phyloP scores from a whole-genome alignment of 2,329 filamentous ascomycete genomes.

The Nigrograna mackinnonii region DNA sequence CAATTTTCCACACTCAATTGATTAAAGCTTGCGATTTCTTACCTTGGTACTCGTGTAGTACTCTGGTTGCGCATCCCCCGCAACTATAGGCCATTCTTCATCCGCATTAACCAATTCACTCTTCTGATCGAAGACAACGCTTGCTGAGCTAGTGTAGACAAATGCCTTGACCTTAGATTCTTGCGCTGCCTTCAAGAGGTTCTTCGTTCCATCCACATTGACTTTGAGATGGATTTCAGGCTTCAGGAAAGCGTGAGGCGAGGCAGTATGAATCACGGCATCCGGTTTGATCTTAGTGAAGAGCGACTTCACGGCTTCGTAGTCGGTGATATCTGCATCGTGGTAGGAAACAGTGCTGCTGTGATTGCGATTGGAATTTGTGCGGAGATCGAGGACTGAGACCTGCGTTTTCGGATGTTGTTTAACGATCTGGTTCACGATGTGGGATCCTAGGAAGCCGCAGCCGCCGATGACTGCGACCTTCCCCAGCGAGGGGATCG shows the following conservation, averaged over 20 bases:
- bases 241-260: conserved; percentile 44
- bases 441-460: conserved; percentile 56
- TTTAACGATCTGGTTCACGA: conserved; percentile 50
- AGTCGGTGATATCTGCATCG: conserved; percentile 54
- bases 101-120: conserved; percentile 54
- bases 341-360: conserved; percentile 51
- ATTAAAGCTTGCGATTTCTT: too few relatives aligned
- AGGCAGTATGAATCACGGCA: conserved; percentile 54
- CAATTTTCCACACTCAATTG: too few relatives aligned
- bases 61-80: conserved; percentile 51
- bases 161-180: conserved; percentile 56
- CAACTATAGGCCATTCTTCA: conserved; percentile 51
- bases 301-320: conserved; percentile 43
- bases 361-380: conserved; percentile 42
- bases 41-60: conserved; percentile 57
- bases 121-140: conserved; percentile 50
- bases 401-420: conserved; percentile 44
- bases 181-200: conserved; percentile 50
- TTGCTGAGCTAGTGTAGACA: conserved; percentile 57
- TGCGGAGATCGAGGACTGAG: conserved; percentile 52
- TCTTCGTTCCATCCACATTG: conserved; percentile 56
- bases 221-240: conserved; percentile 52
- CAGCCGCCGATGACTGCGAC: conserved; percentile 55
- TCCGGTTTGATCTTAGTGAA: conserved; percentile 48
- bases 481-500: conserved; percentile 47